Conservation (phyloP, 176 grass and related monocot species). For the Oryza nivara region DNA sequence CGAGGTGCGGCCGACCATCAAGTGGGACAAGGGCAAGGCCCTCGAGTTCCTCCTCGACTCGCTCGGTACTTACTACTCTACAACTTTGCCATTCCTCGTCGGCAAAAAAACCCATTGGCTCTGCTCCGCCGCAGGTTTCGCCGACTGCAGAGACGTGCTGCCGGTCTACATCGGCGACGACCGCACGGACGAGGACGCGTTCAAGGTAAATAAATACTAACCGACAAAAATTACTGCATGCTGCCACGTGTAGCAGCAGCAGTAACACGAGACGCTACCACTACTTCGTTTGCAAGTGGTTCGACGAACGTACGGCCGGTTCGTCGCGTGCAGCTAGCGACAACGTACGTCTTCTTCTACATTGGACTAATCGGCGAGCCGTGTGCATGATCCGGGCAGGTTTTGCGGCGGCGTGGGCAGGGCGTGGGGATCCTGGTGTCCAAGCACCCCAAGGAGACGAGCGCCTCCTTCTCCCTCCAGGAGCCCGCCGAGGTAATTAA, state of each 20-base stretch:
- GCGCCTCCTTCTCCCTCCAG: slow-evolving; percentile 71
- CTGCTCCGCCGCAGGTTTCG: slow-evolving; percentile 47
- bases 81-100: no score
- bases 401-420: slow-evolving; percentile 58
- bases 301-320: no score
- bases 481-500: slow-evolving; percentile 69
- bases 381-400: slow-evolving; percentile 32
- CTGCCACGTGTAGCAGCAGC: neutral
- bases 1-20: slow-evolving; percentile 85
- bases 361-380: neutral
- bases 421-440: slow-evolving; percentile 89
- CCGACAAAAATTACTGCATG: neutral
- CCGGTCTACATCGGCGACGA: slow-evolving; percentile 95
- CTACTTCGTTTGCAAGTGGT: neutral
- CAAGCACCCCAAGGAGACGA: slow-evolving; percentile 82
- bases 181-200: slow-evolving; percentile 94
- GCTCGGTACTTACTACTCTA: slow-evolving; percentile 45
- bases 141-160: slow-evolving; percentile 59
- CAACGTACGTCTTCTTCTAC: neutral
- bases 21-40: slow-evolving; percentile 98
- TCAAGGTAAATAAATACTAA: slow-evolving; percentile 49
- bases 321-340: neutral
- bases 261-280: neutral
- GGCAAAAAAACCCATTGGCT: neutral
- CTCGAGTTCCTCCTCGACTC: slow-evolving; percentile 94